phyloP scores from a whole-genome alignment of 2,329 filamentous ascomycete genomes.

The Nothopassalora personata region DNA sequence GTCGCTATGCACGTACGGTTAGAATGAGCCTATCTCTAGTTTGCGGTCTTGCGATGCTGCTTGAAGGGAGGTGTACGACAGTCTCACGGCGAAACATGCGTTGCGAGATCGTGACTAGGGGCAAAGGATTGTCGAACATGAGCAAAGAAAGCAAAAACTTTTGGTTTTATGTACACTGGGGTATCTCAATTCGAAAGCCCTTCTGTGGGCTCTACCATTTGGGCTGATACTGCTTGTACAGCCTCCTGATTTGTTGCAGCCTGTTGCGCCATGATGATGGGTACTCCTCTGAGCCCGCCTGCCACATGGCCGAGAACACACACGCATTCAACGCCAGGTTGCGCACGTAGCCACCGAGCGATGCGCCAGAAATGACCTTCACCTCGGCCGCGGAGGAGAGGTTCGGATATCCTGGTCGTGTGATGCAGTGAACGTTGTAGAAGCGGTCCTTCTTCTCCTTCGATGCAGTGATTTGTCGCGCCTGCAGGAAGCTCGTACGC shows the following conservation, averaged over 20 bases:
- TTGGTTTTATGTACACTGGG: slow-evolving; percentile 1
- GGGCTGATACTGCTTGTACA: slow-evolving; percentile 58
- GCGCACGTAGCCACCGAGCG: slow-evolving; percentile 78
- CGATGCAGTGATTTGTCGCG: slow-evolving; percentile 39
- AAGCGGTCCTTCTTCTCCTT: slow-evolving; percentile 50
- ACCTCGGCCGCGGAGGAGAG: slow-evolving; percentile 84
- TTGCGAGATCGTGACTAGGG: background rate
- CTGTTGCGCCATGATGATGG: slow-evolving; percentile 86
- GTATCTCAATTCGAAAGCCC: background rate
- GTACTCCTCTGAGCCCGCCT: slow-evolving; percentile 54
- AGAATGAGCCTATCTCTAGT: too few species aligned
- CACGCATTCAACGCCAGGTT: slow-evolving; percentile 88
- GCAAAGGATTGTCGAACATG: background rate
- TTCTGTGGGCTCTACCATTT: slow-evolving; percentile 1
- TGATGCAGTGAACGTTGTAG: slow-evolving; percentile 86
- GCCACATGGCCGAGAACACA: slow-evolving; percentile 88
- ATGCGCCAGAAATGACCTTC: slow-evolving; percentile 80
- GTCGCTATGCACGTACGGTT: too few species aligned
- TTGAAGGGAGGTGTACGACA: too few species aligned
- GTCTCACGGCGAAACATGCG: background rate
- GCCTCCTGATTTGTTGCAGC: slow-evolving; percentile 73
- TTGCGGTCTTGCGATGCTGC: too few species aligned
- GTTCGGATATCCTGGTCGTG: slow-evolving; percentile 81
- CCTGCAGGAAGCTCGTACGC: slow-evolving; percentile 67
- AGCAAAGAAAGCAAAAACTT: slow-evolving; percentile 2